Conservation (phyloP, 2,329 filamentous ascomycete species). For the Aspergillus sp. region DNA sequence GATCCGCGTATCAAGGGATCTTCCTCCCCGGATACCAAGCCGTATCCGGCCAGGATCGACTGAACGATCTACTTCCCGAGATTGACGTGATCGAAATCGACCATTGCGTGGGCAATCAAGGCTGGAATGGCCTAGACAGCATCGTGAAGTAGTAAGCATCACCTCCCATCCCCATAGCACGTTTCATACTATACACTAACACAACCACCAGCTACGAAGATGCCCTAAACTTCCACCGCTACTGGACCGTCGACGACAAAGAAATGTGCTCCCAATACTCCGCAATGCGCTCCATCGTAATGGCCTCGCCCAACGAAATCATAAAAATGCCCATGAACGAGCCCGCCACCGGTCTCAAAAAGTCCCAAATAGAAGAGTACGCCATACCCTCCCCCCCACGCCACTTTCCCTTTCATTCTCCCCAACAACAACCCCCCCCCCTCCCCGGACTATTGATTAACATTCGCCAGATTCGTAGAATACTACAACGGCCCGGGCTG, state of each 20-base stretch:
- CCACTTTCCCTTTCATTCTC: too few species aligned
- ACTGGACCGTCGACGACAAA: slow-evolving; percentile 91
- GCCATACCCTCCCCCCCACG: not conserved
- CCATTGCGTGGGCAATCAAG: slow-evolving; percentile 94
- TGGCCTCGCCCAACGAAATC: slow-evolving; percentile 75
- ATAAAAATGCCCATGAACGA: slow-evolving; percentile 99
- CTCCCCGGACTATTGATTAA: too few species aligned
- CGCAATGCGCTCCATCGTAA: slow-evolving; percentile 80
- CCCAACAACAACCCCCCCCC: too few species aligned
- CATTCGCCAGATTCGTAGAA: slow-evolving; percentile 54
- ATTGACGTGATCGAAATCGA: slow-evolving; percentile 75
- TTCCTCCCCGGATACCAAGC: slow-evolving; percentile 78
- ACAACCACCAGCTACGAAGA: slow-evolving; percentile 65
- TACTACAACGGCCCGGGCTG: slow-evolving; percentile 86
- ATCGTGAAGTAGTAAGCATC: slow-evolving; percentile 54
- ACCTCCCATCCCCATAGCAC: too few species aligned
- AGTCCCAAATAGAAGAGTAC: slow-evolving; percentile 88
- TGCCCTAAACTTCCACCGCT: slow-evolving; percentile 85
- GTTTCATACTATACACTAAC: not conserved
- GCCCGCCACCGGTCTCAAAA: slow-evolving; percentile 79
- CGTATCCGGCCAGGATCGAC: slow-evolving; percentile 48
- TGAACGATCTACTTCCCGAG: slow-evolving; percentile 55
- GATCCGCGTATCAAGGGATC: slow-evolving; percentile 64
- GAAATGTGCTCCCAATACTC: slow-evolving; percentile 88
- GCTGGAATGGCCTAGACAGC: slow-evolving; percentile 76